Evolutionary conservation across 805 yeast genomes (phyloP), one percentile per base, ranked within the genome.

Genomic region (Wickerhamiella bombiphila): DNA sequence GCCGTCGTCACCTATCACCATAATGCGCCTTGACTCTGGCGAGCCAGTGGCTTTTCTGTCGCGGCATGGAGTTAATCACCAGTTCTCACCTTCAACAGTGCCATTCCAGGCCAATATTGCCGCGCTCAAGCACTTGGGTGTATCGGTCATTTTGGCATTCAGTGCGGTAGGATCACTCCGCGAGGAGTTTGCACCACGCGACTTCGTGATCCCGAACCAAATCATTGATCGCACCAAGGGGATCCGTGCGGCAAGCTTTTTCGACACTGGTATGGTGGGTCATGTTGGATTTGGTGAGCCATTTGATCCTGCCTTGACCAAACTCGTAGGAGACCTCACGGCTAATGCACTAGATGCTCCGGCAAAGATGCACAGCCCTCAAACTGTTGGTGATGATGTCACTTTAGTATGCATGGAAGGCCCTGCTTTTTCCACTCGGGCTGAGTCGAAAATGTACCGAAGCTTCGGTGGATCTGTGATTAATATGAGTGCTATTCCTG

Each of bases 271-370:
- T 1, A 76, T 91, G 49, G 98, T 91, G 3, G 98, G 94, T 15
- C 98, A 91, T 58, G 96, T 91, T 31, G 85, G 83, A 49, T 91
- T 91, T 58, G 98, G 98, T 39, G 94, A 88, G 55, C 98, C 98
- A 22, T 91, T 91, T 52, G 95, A 88, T 57, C 60, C 70, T 40
- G 70, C 70, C 44, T 68, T 91, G 52, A 76, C 76, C 51, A 62
- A 72, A 37, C 62, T 80, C 41, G 70, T 91, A 39, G 65, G 72
- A 37, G 72, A 79, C 41, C 42, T 38, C 29, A 32, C 46, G 16
- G 21, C 18, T n/a, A 29, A 29, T 18, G 43, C 37, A 4, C 39
- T 50, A 18, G 41, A 35, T 19, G 41, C 44, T 16, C 67, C 67
- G 32, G 77, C 74, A 24, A 71, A 69, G 35, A 61, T 86, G 59